Base-by-base conservation (phyloP, 2,329 filamentous ascomycete genomes). In the Periconia sp. region DNA sequence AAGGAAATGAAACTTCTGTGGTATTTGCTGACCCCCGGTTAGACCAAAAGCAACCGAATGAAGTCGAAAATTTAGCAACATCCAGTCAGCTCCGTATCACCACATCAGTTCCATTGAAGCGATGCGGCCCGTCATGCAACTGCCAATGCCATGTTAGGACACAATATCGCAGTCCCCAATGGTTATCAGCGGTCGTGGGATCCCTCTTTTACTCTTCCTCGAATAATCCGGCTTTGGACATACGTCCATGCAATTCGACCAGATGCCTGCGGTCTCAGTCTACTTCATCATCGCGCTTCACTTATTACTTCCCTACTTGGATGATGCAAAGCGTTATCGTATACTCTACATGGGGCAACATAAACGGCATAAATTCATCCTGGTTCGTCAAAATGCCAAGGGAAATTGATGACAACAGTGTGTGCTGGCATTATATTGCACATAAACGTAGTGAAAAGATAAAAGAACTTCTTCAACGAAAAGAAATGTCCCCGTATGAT, bases 241-340 rank as follows among this genome's bases (percentile, higher is more conserved):
- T 41, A 6, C 49, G 43, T 2, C 49, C 49, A 6, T 52, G 49
- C 19, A 47, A 52, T 37, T 18, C 19, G 13, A 47, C 11, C 10
- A 17, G 10, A 13, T 52, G 49, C 35, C 14, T 19, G 6, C 23
- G 44, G 27, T 52, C 49, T 42, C 49, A 52, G 19, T 10, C 19
- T 14, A 14, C 33, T 2, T 47, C 18, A 10, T 47, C 20, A 15
- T 41, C 20, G 10, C n/a, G 45, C 19, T 52, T 47, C 18, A 52
- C 49, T 6, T 52, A 52, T 37, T 47, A 52, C 42, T 52, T 52
- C 37, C 49, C 49, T 15, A 40, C 18, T 14, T 52, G 49, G 49
- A 10, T 52, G 10, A 31, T 52, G 44, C 42, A 44, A 23, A 15
- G 10, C 8, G 49, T 43, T 17, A 8, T 52, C 6, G 48, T 50